Evolutionary conservation across 75 land plant species (phyloP).

Genomic region (Ceratopteris richardii): DNA sequence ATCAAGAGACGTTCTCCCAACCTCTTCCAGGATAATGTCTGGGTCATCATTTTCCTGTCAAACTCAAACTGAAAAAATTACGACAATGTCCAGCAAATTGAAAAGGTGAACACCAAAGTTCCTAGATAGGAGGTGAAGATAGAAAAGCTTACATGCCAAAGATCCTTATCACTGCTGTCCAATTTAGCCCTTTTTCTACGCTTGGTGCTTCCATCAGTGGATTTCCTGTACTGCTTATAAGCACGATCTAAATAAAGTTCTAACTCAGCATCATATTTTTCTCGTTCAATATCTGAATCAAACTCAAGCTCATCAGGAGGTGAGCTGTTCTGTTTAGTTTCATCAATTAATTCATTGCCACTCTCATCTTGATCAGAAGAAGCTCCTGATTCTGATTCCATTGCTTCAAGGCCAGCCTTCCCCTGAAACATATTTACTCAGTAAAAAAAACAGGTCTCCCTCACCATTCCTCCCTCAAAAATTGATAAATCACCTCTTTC

Average conservation of each 20-base stretch:
- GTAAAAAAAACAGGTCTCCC: no score
- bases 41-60: no score
- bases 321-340: no score
- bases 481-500: no score
- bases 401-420: slow-evolving; percentile 56
- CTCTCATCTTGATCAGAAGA: slow-evolving; percentile 44
- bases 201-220: slow-evolving; percentile 62
- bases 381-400: slow-evolving; percentile 39
- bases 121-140: no score
- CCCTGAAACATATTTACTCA: slow-evolving; percentile 26
- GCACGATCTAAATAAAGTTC: slow-evolving; percentile 73
- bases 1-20: background rate
- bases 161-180: slow-evolving; percentile 23
- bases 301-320: slow-evolving; percentile 30
- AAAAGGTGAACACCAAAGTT: no score
- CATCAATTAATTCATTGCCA: slow-evolving; percentile 22
- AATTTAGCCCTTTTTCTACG: slow-evolving; percentile 75
- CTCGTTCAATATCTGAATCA: slow-evolving; percentile 74
- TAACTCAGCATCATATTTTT: slow-evolving; percentile 67
- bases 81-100: no score
- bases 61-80: no score
- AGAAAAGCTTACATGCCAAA: slow-evolving; percentile 50
- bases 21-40: no score
- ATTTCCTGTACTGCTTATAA: slow-evolving; percentile 56
- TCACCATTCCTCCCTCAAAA: no score